phyloP scores from a whole-genome alignment of 2,329 filamentous ascomycete genomes.

The Nannizziopsis arthrosporioides region DNA sequence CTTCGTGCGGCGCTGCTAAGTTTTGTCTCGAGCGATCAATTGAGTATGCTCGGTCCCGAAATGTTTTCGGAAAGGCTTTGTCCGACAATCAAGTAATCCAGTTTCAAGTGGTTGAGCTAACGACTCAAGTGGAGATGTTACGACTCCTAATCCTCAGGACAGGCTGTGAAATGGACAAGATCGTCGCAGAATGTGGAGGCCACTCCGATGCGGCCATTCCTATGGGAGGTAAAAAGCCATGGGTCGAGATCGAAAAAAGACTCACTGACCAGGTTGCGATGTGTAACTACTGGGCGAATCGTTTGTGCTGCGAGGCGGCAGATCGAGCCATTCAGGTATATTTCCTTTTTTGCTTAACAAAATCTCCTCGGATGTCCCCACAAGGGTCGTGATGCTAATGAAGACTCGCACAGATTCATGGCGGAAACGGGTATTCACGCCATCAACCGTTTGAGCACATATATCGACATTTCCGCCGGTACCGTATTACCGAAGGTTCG shows the following conservation, averaged over 20 bases:
- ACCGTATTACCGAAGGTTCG: conserved; percentile 52
- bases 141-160: conserved; percentile 50
- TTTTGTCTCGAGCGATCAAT: conserved; percentile 50
- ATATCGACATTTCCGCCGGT: conserved; percentile 52
- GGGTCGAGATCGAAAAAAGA: conserved; percentile 45
- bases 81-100: conserved; percentile 52
- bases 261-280: conserved; percentile 53
- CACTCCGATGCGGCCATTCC: conserved; percentile 11
- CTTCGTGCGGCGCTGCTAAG: conserved; percentile 46
- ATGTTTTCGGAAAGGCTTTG: conserved; percentile 47
- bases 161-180: conserved; percentile 48
- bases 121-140: conserved; percentile 52
- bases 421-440: conserved; percentile 48
- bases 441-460: conserved; percentile 54
- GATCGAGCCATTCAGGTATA: conserved; percentile 49
- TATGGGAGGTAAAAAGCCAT: conserved; percentile 23
- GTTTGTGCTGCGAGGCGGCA: conserved; percentile 48
- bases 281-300: conserved; percentile 56
- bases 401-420: conserved; percentile 33
- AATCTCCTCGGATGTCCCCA: no score
- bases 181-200: conserved; percentile 25
- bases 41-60: conserved; percentile 43
- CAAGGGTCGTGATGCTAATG: neutral
- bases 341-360: conserved; percentile 1
- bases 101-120: conserved; percentile 51